These are phyloP conservation scores for Raddia distichophylla DNA, from an alignment of 176 grass and related monocot genomes.

Conservation along the genomic window DNA sequence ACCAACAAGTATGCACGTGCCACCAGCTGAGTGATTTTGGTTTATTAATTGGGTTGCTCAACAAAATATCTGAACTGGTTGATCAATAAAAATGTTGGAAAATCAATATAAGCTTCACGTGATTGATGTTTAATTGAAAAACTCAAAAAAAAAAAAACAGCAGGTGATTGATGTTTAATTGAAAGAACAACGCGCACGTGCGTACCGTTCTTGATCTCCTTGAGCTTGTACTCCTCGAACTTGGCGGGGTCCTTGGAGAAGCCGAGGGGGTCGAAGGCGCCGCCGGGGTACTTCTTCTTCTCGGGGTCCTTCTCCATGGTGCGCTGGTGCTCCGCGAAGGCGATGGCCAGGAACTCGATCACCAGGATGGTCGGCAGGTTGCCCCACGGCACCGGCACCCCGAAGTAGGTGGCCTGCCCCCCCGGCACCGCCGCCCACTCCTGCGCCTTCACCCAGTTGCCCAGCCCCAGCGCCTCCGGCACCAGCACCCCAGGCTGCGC, in stretches of 20 bases:
- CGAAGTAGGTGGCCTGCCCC: slow-evolving; percentile 89
- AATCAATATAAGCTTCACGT: no score
- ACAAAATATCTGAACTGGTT: no score
- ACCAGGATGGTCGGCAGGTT: slow-evolving; percentile 82
- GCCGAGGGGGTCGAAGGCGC: slow-evolving; percentile 97
- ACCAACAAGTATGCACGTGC: no score
- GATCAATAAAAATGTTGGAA: no score
- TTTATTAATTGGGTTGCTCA: no score
- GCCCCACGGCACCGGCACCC: slow-evolving; percentile 93
- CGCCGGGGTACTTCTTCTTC: slow-evolving; percentile 99
- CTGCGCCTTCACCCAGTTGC: slow-evolving; percentile 99
- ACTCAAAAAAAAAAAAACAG: no score
- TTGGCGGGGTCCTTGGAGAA: slow-evolving; percentile 98
- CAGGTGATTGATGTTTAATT: no score
- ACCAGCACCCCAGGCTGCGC: slow-evolving; percentile 81
- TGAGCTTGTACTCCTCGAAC: slow-evolving; percentile 94
- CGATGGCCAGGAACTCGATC: slow-evolving; percentile 95
- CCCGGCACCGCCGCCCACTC: slow-evolving; percentile 93
- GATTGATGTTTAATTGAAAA: no score
- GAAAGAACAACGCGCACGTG: no score
- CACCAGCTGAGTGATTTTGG: no score
- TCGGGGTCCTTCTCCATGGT: slow-evolving; percentile 99
- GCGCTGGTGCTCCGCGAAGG: slow-evolving; percentile 98
- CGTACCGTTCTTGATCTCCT: slow-evolving; percentile 98
- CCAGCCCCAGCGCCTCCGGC: slow-evolving; percentile 88